phyloP scores from a whole-genome alignment of 2,329 filamentous ascomycete genomes.

The Penicillium concentricum region DNA sequence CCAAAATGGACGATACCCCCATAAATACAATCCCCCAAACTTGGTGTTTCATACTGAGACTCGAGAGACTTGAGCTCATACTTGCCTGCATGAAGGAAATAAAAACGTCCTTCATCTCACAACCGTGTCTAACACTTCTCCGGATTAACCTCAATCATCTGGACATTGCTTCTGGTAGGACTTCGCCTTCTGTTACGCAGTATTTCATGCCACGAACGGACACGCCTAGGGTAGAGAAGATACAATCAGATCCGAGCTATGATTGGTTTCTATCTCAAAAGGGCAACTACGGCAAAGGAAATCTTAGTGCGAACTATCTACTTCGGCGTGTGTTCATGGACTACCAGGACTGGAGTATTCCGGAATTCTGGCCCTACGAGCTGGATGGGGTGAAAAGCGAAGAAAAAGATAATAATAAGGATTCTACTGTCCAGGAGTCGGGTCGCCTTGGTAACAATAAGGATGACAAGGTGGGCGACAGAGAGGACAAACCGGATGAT shows the following conservation, averaged over 20 bases:
- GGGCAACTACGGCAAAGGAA: not conserved
- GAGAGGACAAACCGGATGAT: not conserved
- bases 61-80: not conserved
- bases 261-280: slow-evolving; percentile 1
- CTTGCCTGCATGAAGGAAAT: not conserved
- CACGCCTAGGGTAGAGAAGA: not conserved
- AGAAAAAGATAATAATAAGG: too few relatives aligned
- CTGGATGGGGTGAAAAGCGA: not conserved
- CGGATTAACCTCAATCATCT: not conserved
- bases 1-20: not conserved
- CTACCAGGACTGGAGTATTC: not conserved
- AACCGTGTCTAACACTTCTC: not conserved
- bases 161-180: not conserved
- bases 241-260: not conserved
- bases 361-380: not conserved
- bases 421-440: not conserved
- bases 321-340: not conserved
- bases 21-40: not conserved
- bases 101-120: not conserved
- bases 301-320: not conserved
- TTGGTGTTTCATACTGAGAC: not conserved
- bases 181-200: not conserved
- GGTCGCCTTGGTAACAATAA: not conserved
- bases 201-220: not conserved
- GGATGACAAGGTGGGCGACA: not conserved